Evolutionary conservation across 495 filamentous ascomycete species (phyloP), one percentile per base, ranked within the genome.

Genomic region (Staphylotrichum tortipilum): DNA sequence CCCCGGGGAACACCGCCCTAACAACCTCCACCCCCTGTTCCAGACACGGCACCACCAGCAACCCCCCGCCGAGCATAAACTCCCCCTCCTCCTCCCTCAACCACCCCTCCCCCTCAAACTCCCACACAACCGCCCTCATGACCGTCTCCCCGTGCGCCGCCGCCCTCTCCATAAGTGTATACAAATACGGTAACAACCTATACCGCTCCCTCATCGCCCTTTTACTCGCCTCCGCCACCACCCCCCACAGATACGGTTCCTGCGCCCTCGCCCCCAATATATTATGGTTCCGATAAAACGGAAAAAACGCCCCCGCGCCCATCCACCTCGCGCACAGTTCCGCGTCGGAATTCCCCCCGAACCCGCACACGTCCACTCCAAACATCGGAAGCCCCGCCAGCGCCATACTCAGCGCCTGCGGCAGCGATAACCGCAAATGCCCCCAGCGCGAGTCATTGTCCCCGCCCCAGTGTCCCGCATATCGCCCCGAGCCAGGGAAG

Each of bases 211-310:
- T 64, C 80, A 91, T 92, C 1, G 84, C 88, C 0, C 60, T 67
- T 49, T 78, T 80, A 17, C 78, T 68, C 0, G 88, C 85, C 3
- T 81, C 76, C 7, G 76, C 76, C 2, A 91, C 86, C 1, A 75
- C 75, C 3, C 71, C 64, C 88, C 88, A 94, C 2, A 71, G 53
- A 59, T 89, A 94, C 0, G 86, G 82, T 63, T 94, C 88, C 61
- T 94, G 88, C 0, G 75, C 53, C 45, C 74, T 74, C 17, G 83
- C 76, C 2, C 70, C 70, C 17, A 83, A 68, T 3, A 68, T 70
- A 60, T 91, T 89, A 69, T 94, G 88, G 64, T 91, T 91, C 3
- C 86, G 78, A 64, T 90, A 94, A 69, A 92, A 94, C 5, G 87
- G 85, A 70, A 90, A 89, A 72, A 94, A 92, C 18, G 88, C 87